Conservation (phyloP, 345 rosid species). For the Physaria fendleri region DNA sequence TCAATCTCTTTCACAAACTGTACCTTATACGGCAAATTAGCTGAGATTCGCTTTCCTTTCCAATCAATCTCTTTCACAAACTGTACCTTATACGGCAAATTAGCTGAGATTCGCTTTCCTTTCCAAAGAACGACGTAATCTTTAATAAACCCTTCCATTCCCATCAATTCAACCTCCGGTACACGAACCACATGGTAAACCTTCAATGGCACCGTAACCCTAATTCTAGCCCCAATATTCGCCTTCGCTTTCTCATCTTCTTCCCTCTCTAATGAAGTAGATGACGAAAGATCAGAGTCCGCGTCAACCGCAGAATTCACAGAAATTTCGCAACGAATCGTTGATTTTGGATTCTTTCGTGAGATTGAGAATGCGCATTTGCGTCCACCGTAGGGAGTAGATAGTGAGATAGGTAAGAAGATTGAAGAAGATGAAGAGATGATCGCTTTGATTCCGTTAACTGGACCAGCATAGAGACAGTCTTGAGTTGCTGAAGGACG, state of each 20-base stretch:
- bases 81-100: conserved; percentile 74
- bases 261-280: conserved; percentile 29
- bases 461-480: neutral
- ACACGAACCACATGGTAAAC: conserved; percentile 82
- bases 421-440: conserved; percentile 2
- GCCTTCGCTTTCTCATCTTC: conserved; percentile 26
- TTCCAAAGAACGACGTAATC: conserved; percentile 65
- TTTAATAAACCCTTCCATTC: conserved; percentile 74
- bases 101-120: conserved; percentile 77
- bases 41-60: conserved; percentile 79
- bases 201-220: conserved; percentile 73
- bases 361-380: conserved; percentile 21
- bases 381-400: conserved; percentile 9
- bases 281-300: conserved; percentile 17
- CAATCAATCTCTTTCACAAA: conserved; percentile 54
- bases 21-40: conserved; percentile 77
- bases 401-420: conserved; percentile 4
- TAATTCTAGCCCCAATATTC: conserved; percentile 59
- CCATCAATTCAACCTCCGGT: conserved; percentile 65
- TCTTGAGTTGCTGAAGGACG: conserved; percentile 23
- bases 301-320: conserved; percentile 31
- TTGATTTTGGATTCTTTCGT: conserved; percentile 15
- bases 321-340: conserved; percentile 35
- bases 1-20: conserved; percentile 53
- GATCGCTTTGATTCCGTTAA: neutral